phyloP scores from a whole-genome alignment of 1,139 yeast species.

The Dujonia santamariae region DNA sequence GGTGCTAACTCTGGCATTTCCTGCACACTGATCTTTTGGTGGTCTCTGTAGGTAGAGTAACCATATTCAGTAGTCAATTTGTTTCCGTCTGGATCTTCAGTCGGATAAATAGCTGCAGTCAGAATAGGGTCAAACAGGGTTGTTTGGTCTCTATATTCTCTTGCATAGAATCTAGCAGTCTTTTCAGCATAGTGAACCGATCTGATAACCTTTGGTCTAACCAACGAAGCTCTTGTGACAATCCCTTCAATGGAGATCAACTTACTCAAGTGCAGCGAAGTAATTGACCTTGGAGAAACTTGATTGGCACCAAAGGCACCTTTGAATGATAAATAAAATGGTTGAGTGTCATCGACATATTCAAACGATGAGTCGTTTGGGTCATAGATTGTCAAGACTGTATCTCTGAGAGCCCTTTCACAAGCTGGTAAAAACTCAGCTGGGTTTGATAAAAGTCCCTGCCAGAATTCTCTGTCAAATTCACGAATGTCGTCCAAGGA shows the following conservation, averaged over 20 bases:
- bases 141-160: conserved; percentile 92
- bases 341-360: conserved; percentile 58
- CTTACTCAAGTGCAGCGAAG: conserved; percentile 72
- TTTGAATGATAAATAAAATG: conserved; percentile 74
- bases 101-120: conserved; percentile 87
- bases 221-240: conserved; percentile 89
- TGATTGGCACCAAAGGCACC: conserved; percentile 92
- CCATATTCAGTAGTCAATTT: conserved; percentile 90
- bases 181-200: conserved; percentile 93
- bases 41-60: conserved; percentile 87
- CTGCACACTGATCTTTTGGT: conserved; percentile 89
- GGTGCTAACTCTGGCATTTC: conserved; percentile 99
- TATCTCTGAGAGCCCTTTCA: conserved; percentile 80
- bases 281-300: conserved; percentile 84
- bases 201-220: conserved; percentile 86
- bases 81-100: conserved; percentile 89
- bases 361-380: conserved; percentile 49
- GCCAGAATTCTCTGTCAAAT: conserved; percentile 77
- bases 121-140: conserved; percentile 84
- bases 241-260: conserved; percentile 92
- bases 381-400: conserved; percentile 67
- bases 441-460: conserved; percentile 72
- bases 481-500: conserved; percentile 87
- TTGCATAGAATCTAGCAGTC: conserved; percentile 79
- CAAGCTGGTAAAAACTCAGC: conserved; percentile 88